Conservation (phyloP, 108 stramenopile genomes). For the Chaetoceros muelleri region DNA sequence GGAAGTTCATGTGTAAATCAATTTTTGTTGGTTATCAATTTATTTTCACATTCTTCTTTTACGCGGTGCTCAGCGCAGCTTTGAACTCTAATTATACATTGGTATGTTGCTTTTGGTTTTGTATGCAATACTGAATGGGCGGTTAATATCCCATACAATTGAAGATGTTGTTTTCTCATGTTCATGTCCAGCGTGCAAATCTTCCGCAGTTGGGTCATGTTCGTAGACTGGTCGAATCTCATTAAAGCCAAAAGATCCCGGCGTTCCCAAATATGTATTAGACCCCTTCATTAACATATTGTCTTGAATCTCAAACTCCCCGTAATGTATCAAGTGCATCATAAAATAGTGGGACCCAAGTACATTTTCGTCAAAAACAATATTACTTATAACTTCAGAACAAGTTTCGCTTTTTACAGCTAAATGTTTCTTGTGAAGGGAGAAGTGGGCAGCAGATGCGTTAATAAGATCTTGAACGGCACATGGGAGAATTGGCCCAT, state of each 20-base stretch:
- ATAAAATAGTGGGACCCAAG: not conserved
- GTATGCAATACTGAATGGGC: not conserved
- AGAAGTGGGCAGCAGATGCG: conserved; percentile 6
- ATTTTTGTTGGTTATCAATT: no score
- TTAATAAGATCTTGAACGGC: conserved; percentile 31
- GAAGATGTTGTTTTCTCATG: no score
- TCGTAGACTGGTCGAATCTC: no score
- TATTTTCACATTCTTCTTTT: no score
- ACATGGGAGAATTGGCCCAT: conserved; percentile 47
- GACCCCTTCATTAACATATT: not conserved
- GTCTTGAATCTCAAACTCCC: not conserved
- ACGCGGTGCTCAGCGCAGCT: no score
- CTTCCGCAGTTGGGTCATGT: no score
- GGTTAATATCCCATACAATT: not conserved
- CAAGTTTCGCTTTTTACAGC: not conserved
- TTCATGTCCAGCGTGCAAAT: no score
- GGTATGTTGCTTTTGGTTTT: no score
- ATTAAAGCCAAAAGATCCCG: no score
- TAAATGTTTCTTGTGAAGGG: not conserved
- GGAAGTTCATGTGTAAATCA: no score
- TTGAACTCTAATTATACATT: no score
- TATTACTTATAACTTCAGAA: not conserved
- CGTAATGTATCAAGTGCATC: not conserved
- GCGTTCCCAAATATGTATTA: no score
- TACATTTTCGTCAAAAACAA: not conserved